Conservation (phyloP, 108 stramenopile genomes). For the Fragilariopsis cylindrus region DNA sequence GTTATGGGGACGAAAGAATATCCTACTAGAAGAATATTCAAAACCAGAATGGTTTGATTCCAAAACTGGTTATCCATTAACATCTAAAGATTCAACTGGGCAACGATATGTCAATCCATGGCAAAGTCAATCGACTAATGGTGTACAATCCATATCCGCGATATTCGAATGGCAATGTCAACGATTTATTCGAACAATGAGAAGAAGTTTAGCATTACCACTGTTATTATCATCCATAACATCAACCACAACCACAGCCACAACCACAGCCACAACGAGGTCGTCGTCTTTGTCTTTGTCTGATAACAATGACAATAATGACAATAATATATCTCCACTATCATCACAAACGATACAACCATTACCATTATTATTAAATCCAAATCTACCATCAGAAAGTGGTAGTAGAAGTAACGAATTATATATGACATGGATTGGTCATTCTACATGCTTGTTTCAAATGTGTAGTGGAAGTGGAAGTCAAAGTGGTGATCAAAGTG, state of each 20-base stretch:
- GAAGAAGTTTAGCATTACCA: constrained; percentile 26
- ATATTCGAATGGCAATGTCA: constrained; percentile 59
- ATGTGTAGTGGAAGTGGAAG: constrained; percentile 14
- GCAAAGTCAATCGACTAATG: constrained; percentile 70
- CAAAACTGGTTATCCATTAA: constrained; percentile 59
- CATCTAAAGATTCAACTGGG: constrained; percentile 65
- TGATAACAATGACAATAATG: neutral
- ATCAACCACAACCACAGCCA: too few relatives aligned
- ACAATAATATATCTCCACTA: neutral
- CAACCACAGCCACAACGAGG: too few relatives aligned
- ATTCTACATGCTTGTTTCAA: constrained; percentile 67
- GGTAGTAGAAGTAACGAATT: too few relatives aligned
- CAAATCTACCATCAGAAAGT: constrained; percentile 20
- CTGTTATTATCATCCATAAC: constrained; percentile 9
- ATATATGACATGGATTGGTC: constrained; percentile 78
- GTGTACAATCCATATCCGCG: constrained; percentile 53
- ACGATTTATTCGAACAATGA: constrained; percentile 28
- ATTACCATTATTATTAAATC: neutral
- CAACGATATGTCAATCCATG: constrained; percentile 84
- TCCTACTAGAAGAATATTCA: constrained; percentile 62
- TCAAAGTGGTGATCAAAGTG: too few relatives aligned
- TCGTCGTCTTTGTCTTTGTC: too few relatives aligned
- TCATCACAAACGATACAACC: neutral
- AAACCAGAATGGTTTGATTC: constrained; percentile 71
- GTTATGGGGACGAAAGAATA: constrained; percentile 9